Evolutionary conservation across 345 rosid genomes (phyloP).

Genomic region (Salix udensis): DNA sequence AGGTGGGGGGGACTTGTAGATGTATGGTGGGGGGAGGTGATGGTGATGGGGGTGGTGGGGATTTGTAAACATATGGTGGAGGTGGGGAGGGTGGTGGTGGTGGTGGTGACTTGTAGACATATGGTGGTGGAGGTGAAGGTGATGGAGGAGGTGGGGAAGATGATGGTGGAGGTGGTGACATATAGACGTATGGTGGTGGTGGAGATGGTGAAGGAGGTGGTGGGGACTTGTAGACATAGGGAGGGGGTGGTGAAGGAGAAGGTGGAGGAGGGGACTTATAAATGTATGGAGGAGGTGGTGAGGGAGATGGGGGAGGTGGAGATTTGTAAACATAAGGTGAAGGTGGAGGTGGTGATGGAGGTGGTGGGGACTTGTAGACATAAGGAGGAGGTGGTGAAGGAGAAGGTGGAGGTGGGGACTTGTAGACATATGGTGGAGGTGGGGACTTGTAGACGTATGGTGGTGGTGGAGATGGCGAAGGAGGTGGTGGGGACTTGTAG

Average conservation of each 20-base stretch:
- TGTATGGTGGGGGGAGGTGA: background rate
- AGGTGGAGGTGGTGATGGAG: too few species aligned
- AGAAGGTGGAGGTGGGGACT: background rate
- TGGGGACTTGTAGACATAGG: background rate
- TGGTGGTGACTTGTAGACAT: background rate
- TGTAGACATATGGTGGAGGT: background rate
- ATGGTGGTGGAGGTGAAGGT: too few species aligned
- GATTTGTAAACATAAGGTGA: too few species aligned
- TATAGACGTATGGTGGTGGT: too few species aligned
- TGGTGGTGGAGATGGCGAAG: background rate
- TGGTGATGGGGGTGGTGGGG: background rate
- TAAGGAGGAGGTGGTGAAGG: background rate
- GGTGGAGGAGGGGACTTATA: background rate
- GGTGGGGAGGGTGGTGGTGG: background rate
- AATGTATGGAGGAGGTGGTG: background rate
- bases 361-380: too few species aligned
- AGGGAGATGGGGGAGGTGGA: too few species aligned
- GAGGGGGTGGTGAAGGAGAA: background rate
- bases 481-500: background rate
- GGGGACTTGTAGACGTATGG: too few species aligned
- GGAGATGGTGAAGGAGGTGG: too few species aligned
- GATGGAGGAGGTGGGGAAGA: too few species aligned
- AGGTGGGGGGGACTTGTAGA: background rate
- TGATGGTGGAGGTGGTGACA: too few species aligned
- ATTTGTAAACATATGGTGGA: too few species aligned